phyloP scores from a whole-genome alignment of 2,329 filamentous ascomycete genomes.

The Penicillium corylophilum region DNA sequence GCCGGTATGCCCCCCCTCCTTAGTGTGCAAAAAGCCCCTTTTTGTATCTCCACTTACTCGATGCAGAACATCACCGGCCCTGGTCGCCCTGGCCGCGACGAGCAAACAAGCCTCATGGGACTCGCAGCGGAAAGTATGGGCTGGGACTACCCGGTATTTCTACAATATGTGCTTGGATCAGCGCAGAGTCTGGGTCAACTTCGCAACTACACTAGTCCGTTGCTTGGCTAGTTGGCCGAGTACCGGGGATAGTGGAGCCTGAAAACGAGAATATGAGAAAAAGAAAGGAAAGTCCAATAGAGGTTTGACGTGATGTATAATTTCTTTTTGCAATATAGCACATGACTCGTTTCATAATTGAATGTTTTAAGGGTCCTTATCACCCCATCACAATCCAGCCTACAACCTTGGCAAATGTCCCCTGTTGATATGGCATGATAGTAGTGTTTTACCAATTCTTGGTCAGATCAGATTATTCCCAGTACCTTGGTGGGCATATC shows the following conservation, averaged over 20 bases:
- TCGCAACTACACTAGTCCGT: conserved; percentile 9
- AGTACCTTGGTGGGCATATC: not conserved
- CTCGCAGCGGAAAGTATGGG: conserved; percentile 46
- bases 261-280: not conserved
- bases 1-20: conserved; percentile 37
- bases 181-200: conserved; percentile 5
- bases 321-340: conserved; percentile 4
- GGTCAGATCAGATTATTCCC: not conserved
- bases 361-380: not conserved
- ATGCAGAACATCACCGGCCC: conserved; percentile 50
- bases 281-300: conserved; percentile 1
- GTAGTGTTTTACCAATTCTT: not conserved
- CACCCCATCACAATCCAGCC: conserved; percentile 6
- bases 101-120: conserved; percentile 49
- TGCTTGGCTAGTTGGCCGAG: not conserved
- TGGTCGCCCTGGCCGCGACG: conserved; percentile 48
- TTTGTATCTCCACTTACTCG: not conserved
- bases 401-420: not conserved
- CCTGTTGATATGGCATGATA: not conserved
- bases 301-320: not conserved
- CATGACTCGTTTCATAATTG: not conserved
- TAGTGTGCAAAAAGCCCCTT: not conserved
- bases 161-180: conserved; percentile 34
- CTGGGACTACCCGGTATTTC: conserved; percentile 44
- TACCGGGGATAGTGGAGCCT: not conserved